Conservation (phyloP, 2,329 filamentous ascomycete species). For the Alternaria burnsii region DNA sequence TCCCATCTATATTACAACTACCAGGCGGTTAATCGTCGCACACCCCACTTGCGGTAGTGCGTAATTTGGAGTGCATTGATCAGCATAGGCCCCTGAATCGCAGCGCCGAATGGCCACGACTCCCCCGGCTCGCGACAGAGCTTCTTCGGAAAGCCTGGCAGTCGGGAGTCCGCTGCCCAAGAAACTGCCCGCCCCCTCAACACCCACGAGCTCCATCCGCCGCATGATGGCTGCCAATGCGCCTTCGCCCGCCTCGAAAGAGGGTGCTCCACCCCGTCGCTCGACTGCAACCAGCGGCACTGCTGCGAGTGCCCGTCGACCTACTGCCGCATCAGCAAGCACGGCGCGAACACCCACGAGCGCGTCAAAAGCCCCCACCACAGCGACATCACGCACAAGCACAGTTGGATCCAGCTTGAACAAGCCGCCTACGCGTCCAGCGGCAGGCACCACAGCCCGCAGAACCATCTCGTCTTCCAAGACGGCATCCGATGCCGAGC, state of each 20-base stretch:
- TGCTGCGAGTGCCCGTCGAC: conserved; percentile 33
- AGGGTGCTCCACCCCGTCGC: conserved; percentile 40
- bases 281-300: conserved; percentile 27
- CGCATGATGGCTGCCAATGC: conserved; percentile 47
- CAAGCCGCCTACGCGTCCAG: conserved; percentile 49
- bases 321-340: conserved; percentile 29
- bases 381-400: conserved; percentile 37
- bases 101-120: conserved; percentile 16
- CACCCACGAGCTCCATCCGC: conserved; percentile 40
- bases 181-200: conserved; percentile 33
- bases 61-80: conserved; percentile 5
- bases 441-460: conserved; percentile 33
- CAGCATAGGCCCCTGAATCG: conserved; percentile 11
- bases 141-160: conserved; percentile 13
- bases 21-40: background rate
- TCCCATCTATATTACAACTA: background rate
- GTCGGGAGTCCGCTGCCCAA: conserved; percentile 20
- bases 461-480: conserved; percentile 34
- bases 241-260: conserved; percentile 38
- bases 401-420: conserved; percentile 42
- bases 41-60: background rate
- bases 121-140: conserved; percentile 20
- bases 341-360: conserved; percentile 35
- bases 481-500: conserved; percentile 40
- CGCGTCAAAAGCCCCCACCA: conserved; percentile 37